Evolutionary conservation across 1,284 basidiomycete species (phyloP), one percentile per base, ranked within the genome.

Genomic region (Schizophyllum commune): DNA sequence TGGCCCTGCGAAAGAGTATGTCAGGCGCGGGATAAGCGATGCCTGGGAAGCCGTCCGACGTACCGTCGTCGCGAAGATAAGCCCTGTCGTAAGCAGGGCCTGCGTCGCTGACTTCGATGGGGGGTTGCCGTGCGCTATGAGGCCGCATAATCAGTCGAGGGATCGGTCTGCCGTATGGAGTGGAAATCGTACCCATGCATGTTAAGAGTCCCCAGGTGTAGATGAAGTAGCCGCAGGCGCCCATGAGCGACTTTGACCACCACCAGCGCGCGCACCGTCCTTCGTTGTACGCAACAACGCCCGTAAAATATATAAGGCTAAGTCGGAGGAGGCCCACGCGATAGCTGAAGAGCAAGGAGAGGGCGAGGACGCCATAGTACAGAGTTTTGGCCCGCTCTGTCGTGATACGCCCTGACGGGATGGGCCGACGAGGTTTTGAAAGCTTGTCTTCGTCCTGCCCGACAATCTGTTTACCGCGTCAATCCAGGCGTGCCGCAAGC

Each of bases 401-500:
- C 1, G 76, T 68, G 17, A 78, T 68, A 0, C 72, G 71, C 8
- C 69, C 68, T 1, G 74, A 63, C 0, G 74, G 73, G 6, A 77
- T 64, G 1, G 77, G 77, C 6, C 76, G 67, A 60, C 72, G 67
- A 3, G 71, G 68, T 60, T 77, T 74, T 62, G 76, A 74, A 19
- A 68, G 55, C 13, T 19, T 52, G 61, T 78, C 77, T 58, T 78
- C 76, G 20, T 71, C 69, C 13, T 66, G 47, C 7, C 67, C 65
- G 22, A 54, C 39, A 2, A 67, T 64, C 66, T 68, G 32, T 6
- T 17, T 5, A 5, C 27, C 27, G 27, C 27, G 27, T 27, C 27
- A n/a, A n/a, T n/a, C n/a, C n/a, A 27, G 27, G 5, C 27, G 5
- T 27, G 27, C 27, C 27, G 32, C 56, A 33, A 52, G 17, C 19